Conservation (phyloP, 139 green algal genomes). For the Chlamydomonas applanata region DNA sequence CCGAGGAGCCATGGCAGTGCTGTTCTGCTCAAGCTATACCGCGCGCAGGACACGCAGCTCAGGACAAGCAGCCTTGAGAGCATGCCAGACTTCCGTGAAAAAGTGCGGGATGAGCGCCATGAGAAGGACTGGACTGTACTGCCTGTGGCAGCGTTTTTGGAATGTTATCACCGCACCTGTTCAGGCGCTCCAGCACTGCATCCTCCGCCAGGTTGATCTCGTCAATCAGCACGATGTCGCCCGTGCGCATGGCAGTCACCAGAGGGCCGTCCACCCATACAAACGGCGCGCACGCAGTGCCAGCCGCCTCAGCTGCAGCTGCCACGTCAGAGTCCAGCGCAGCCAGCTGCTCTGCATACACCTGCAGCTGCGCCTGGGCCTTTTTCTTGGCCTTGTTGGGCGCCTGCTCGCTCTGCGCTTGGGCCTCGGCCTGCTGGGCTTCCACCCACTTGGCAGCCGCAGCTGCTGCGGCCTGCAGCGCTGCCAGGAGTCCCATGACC, state of each 20-base stretch:
- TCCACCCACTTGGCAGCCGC: constrained; percentile 13
- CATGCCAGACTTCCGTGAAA: background rate
- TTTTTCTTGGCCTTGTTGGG: constrained; percentile 10
- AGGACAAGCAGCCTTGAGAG: background rate
- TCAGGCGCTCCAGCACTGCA: constrained; percentile 95
- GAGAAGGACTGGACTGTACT: no score
- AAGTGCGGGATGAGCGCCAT: background rate
- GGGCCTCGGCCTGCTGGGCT: constrained; percentile 4
- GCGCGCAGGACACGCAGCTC: no score
- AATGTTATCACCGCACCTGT: constrained; percentile 71
- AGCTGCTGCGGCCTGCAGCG: background rate
- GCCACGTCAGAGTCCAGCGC: constrained; percentile 30
- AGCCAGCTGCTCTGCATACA: constrained; percentile 1
- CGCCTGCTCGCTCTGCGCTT: constrained; percentile 9
- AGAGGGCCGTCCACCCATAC: constrained; percentile 93
- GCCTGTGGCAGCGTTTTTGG: background rate
- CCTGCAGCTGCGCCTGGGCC: constrained; percentile 3
- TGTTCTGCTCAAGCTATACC: no score
- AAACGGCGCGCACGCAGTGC: constrained; percentile 71
- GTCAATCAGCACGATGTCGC: constrained; percentile 94
- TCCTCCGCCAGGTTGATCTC: constrained; percentile 99
- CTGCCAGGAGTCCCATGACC: background rate
- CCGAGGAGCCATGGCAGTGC: no score
- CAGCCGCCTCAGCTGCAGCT: constrained; percentile 34
- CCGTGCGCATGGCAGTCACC: constrained; percentile 89